Conservation (phyloP, 2,329 filamentous ascomycete species). For the Microcyclosporella mali region DNA sequence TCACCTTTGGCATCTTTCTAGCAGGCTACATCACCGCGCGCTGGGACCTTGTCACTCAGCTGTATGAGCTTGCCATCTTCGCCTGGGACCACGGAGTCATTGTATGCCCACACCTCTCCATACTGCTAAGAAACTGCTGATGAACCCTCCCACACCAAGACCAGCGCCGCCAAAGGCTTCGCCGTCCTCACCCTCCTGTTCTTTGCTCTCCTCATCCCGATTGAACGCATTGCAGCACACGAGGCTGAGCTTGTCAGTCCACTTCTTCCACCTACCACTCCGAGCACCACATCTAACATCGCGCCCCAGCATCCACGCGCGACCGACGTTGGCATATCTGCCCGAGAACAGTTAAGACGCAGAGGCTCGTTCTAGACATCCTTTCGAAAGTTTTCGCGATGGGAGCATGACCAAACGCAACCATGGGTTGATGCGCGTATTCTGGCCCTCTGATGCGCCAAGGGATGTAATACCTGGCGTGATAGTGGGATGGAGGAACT, state of each 20-base stretch:
- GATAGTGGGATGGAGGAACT: conserved; percentile 94
- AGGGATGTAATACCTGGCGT: conserved; percentile 70
- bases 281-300: conserved; percentile 20
- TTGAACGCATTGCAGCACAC: conserved; percentile 71
- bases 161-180: conserved; percentile 80
- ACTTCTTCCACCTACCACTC: conserved; percentile 1
- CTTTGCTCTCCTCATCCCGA: conserved; percentile 73
- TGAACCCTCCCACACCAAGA: conserved; percentile 43
- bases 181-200: conserved; percentile 77
- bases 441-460: conserved; percentile 84
- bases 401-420: conserved; percentile 61
- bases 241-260: conserved; percentile 71
- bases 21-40: conserved; percentile 98
- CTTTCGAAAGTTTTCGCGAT: conserved; percentile 34
- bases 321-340: conserved; percentile 74
- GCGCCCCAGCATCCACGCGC: conserved; percentile 69
- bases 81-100: conserved; percentile 98
- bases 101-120: conserved; percentile 43
- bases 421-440: conserved; percentile 87
- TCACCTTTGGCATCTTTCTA: conserved; percentile 97
- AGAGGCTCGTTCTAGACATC: conserved; percentile 76
- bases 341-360: conserved; percentile 87
- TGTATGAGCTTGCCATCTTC: conserved; percentile 95
- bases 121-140: neutral
- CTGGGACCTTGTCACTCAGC: conserved; percentile 94